Evolutionary conservation across 768 basidiomycete genomes (phyloP).

Genomic region (Favolaschia claudopus): DNA sequence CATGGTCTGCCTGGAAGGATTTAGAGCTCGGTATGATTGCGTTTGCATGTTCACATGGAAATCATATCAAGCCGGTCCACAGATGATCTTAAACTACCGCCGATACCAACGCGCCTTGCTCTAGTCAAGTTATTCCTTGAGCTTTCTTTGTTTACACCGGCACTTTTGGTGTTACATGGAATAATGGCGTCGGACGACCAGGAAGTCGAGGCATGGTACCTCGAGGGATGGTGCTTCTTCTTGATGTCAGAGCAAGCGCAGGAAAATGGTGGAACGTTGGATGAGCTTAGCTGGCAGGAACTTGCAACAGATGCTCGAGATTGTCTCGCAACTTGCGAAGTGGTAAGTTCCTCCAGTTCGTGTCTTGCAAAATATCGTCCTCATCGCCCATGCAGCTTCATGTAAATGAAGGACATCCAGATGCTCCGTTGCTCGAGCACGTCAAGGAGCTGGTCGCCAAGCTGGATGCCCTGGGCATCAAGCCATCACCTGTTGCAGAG

Average conservation of each 20-base stretch:
- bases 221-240: slow-evolving; percentile 95
- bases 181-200: slow-evolving; percentile 84
- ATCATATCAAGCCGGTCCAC: neutral
- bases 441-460: slow-evolving; percentile 74
- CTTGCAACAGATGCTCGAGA: slow-evolving; percentile 81
- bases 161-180: slow-evolving; percentile 78
- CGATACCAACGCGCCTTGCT: slow-evolving; percentile 73
- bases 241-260: slow-evolving; percentile 78
- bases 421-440: slow-evolving; percentile 79
- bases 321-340: slow-evolving; percentile 84
- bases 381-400: slow-evolving; percentile 60
- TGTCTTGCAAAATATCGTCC: neutral
- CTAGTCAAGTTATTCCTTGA: slow-evolving; percentile 88
- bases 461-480: slow-evolving; percentile 72
- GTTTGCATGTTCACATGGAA: slow-evolving; percentile 19
- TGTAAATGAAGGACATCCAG: slow-evolving; percentile 73
- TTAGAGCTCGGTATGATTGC: slow-evolving; percentile 56
- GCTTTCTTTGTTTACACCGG: slow-evolving; percentile 71
- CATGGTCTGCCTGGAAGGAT: slow-evolving; percentile 76
- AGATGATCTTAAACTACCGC: slow-evolving; percentile 76
- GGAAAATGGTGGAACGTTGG: slow-evolving; percentile 58
- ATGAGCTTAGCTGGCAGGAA: slow-evolving; percentile 75
- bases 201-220: slow-evolving; percentile 92
- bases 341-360: slow-evolving; percentile 57
- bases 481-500: slow-evolving; percentile 65